These are phyloP conservation scores for Ceratocystis variospora DNA, from an alignment of 2,329 filamentous ascomycete genomes.

Conservation along the genomic window DNA sequence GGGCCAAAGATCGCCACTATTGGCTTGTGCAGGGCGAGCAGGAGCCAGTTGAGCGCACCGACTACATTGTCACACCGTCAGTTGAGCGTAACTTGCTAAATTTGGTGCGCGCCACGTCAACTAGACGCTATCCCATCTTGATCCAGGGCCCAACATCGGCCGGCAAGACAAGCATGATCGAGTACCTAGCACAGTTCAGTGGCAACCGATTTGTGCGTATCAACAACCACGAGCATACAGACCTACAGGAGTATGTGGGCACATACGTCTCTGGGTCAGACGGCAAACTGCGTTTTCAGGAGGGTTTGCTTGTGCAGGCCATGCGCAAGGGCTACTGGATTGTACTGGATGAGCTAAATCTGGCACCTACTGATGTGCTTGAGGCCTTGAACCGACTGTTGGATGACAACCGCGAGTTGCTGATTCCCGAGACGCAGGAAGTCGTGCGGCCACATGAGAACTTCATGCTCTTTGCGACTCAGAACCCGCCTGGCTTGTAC, in stretches of 20 bases:
- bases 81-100: conserved; percentile 92
- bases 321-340: conserved; percentile 94
- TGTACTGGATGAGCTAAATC: conserved; percentile 89
- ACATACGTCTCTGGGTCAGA: conserved; percentile 80
- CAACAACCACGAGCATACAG: conserved; percentile 98
- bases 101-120: conserved; percentile 83
- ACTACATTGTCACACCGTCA: conserved; percentile 95
- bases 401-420: conserved; percentile 88
- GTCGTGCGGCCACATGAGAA: conserved; percentile 81
- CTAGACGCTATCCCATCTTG: conserved; percentile 78
- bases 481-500: conserved; percentile 91
- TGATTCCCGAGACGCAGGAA: conserved; percentile 95
- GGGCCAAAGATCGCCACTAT: conserved; percentile 56
- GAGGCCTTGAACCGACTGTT: conserved; percentile 90
- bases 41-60: conserved; percentile 53
- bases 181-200: conserved; percentile 90
- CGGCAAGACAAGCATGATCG: conserved; percentile 98
- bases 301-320: conserved; percentile 84
- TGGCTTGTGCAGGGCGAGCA: conserved; percentile 72
- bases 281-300: conserved; percentile 78
- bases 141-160: conserved; percentile 95
- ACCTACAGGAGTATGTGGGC: conserved; percentile 92
- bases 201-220: conserved; percentile 96
- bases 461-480: conserved; percentile 96
- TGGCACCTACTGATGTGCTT: conserved; percentile 91